Evolutionary conservation across 1,284 basidiomycete genomes (phyloP), one percentile per base, ranked within the genome.

Genomic region (Ustilago bromivora): DNA sequence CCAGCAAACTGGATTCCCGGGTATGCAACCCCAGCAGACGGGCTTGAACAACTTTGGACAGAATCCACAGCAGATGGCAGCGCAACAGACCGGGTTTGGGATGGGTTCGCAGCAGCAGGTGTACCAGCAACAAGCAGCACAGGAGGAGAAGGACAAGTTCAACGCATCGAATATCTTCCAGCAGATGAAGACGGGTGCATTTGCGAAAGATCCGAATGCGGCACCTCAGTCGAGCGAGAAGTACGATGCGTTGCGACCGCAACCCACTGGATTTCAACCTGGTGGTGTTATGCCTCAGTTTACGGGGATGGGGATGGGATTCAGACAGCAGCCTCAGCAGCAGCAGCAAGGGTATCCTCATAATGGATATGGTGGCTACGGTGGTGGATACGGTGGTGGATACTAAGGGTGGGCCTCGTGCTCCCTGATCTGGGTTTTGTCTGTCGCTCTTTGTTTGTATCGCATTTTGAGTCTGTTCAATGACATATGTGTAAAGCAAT

Each of bases 171-270:
- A 81, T 62, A 80, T 83, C 59, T 83, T 83, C 80, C 76, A 81
- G 70, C 81, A 83, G 71, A 83, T 83, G 82, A 83, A 83, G 67
- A 77, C 80, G 43, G 82, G 82, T 2, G 56, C 70, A 17, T 81
- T 83, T 58, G 79, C 69, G 43, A 76, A 79, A 56, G 80, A 82
- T 54, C 60, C 82, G 35, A 79, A 77, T 36, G 35, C 66, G 6
- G 72, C 72, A 51, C 77, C 82, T 15, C 82, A 83, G 67, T 47
- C 71, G 68, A 80, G 77, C 58, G 82, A 80, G 38, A 84, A 81
- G 71, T 86, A 86, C 71, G 84, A 86, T 55, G 80, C 84, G 12
- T 65, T 86, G 46, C 77, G 84, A 35, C 83, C 84, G 3, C 85
- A 86, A 65, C 84, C 85, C 10, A 86, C 84, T 3, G 84, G 84